phyloP scores from a whole-genome alignment of 192 early-diverging fungal genomes.

The Coemansia nantahalensis region DNA sequence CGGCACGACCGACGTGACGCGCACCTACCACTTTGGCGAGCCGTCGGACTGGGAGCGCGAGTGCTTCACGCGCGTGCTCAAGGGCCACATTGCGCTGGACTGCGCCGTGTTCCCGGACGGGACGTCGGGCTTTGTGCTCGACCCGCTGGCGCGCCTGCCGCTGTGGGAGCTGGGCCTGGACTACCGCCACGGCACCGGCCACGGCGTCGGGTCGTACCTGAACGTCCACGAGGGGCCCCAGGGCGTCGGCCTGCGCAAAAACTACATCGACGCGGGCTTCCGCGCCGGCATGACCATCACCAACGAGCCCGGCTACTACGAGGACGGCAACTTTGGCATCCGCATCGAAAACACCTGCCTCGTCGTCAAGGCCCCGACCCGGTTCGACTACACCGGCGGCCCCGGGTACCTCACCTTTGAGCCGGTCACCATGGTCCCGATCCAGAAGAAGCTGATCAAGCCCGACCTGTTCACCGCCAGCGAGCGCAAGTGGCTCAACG shows the following conservation, averaged over 20 bases:
- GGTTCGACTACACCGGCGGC: slow-evolving; percentile 78
- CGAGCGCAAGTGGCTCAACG: slow-evolving; percentile 87
- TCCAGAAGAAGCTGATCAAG: slow-evolving; percentile 83
- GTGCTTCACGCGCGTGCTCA: slow-evolving; percentile 95
- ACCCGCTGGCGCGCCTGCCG: slow-evolving; percentile 79
- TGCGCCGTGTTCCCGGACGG: slow-evolving; percentile 84
- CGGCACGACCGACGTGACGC: slow-evolving; percentile 97
- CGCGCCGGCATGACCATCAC: slow-evolving; percentile 93
- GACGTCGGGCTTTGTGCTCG: slow-evolving; percentile 85
- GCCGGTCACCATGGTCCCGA: slow-evolving; percentile 85
- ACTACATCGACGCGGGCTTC: slow-evolving; percentile 72
- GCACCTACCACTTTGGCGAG: slow-evolving; percentile 86
- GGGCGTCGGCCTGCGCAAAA: slow-evolving; percentile 78
- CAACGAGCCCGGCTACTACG: slow-evolving; percentile 97
- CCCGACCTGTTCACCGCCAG: slow-evolving; percentile 61
- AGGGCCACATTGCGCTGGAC: slow-evolving; percentile 96
- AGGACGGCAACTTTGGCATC: slow-evolving; percentile 95
- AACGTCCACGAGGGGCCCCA: slow-evolving; percentile 97
- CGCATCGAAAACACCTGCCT: slow-evolving; percentile 95
- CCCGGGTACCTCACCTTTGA: slow-evolving; percentile 87
- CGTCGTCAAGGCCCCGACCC: slow-evolving; percentile 68
- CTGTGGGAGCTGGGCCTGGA: slow-evolving; percentile 94
- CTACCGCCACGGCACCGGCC: slow-evolving; percentile 96
- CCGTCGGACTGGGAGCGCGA: slow-evolving; percentile 85
- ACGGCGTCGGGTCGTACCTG: slow-evolving; percentile 94